Base-by-base conservation (phyloP, 106 monocot species). In the Acorus calamus region DNA sequence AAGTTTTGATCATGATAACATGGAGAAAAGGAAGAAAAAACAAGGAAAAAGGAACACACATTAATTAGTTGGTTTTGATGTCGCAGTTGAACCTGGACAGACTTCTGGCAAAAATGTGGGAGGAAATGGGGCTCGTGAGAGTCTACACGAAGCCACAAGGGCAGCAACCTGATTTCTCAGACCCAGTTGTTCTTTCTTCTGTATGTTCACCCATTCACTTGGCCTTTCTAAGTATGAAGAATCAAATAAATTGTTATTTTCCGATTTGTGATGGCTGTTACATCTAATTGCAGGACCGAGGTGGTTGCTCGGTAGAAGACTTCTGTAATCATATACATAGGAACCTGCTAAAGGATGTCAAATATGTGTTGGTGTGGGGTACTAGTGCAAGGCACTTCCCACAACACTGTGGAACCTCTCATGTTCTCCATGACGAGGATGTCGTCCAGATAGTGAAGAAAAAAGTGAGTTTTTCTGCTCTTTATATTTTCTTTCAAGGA, bases 401-500 rank as follows among this genome's bases (percentile, higher is more conserved):
- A 10, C 98, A 98, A 61, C 98, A 92, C 60, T 98, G 98, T 77
- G 98, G 98, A 42, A 76, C 81, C 62, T 68, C 71, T 43, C 98
- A 98, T 48, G 56, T 44, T 73, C 98, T 98, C 74, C 63, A 81
- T 41, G 98, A 98, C 46, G 92, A 98, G 62, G 98, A 98, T 78
- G 98, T 98, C n/a, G 92, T 98, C 64, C 98, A 98, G 67, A 98
- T 98, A 54, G 98, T 98, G 44, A 98, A 98, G 88, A 98, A 98
- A 63, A 98, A 98, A 88, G 98, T 81, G 62, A 10, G 47, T n/a
- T n/a, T 61, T 9, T n/a, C 2, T 46, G 2, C 10, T 8, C 46
- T 61, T 6, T 28, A 28, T 28, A 28, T 28, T 57, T 49, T 5
- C 11, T 14, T 61, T 11, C n/a, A 28, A 28, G 28, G 28, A 28